Evolutionary conservation across 2,329 filamentous ascomycete genomes (phyloP).

Genomic region (Fusarium temperatum): DNA sequence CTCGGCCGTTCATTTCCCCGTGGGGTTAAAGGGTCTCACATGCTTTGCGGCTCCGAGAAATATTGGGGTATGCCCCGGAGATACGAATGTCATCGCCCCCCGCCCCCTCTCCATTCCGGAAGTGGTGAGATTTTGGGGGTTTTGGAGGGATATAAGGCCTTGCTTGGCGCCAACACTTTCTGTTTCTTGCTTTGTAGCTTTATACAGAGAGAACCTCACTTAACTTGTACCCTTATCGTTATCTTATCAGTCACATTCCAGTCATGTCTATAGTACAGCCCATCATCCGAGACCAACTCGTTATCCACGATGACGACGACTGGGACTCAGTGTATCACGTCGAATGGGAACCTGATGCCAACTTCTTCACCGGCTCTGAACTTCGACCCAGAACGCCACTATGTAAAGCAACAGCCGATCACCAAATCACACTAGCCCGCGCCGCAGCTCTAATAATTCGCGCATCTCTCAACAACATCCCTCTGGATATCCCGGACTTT

Average conservation of each 20-base stretch:
- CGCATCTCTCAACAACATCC: conserved; percentile 11
- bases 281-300: conserved; percentile 3
- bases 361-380: conserved; percentile 1
- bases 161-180: background rate
- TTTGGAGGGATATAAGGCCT: background rate
- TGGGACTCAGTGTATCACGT: conserved; percentile 5
- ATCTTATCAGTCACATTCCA: background rate
- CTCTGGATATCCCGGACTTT: conserved; percentile 8
- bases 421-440: conserved; percentile 5
- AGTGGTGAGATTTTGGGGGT: background rate
- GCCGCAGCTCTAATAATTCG: conserved; percentile 23
- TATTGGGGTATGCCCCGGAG: conserved; percentile 6
- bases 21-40: conserved; percentile 17
- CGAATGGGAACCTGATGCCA: conserved; percentile 10
- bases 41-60: conserved; percentile 17
- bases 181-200: too few relatives aligned
- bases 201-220: accelerated
- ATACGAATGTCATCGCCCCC: background rate
- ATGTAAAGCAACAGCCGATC: background rate
- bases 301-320: background rate
- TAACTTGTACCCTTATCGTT: accelerated
- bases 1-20: conserved; percentile 11
- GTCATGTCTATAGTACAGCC: conserved; percentile 9
- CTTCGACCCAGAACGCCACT: background rate
- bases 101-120: background rate